Base-by-base conservation (phyloP, 2,329 filamentous ascomycete species). In the Lachnellula arida region DNA sequence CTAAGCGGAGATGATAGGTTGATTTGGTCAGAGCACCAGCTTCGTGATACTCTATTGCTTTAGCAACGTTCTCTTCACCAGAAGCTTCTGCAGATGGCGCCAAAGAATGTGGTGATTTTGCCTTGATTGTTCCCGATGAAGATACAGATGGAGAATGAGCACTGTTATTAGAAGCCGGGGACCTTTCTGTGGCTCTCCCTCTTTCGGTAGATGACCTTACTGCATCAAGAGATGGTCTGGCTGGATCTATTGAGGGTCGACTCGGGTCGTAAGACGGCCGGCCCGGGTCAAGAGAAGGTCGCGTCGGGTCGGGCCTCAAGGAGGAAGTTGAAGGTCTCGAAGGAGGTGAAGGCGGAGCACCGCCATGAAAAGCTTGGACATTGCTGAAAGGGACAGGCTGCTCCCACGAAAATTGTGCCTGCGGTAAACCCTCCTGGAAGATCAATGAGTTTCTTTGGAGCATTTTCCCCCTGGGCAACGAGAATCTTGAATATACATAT, bases 1-100 rank as follows among this genome's bases (percentile, higher is more conserved):
- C 94, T 57, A 96, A 82, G 35, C 94, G 88, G 46, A 99, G 80
- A 70, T 99, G 94, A 69, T 97, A 99, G 0, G 94, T 97, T 0
- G 93, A 97, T 72, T 97, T 92, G 60, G 92, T 91, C 32, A 96
- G 76, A 11, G 89, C 87, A 17, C 93, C 93, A 47, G 86, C 85
- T 70, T 96, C 90, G 68, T 99, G 94, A 57, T 91, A 87, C 59
- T 90, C 86, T 55, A 99, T 94, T 8, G 91, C 94, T 73, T 93
- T 94, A 28, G 87, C 81, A 46, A 97, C 82, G 70, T 99, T 93
- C 57, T 97, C 88, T 63, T 97, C 92, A 0, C 90, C 80, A 3
- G 89, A 87, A 68, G 91, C 84, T 34, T 91, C 88, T 2, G 84
- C 81, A 43, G 78, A 76, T 22, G 82, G 77, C 4, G 81, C 80